Evolutionary conservation across 352 stramenopile species (phyloP).

Genomic region (Phytophthora ohioensis): DNA sequence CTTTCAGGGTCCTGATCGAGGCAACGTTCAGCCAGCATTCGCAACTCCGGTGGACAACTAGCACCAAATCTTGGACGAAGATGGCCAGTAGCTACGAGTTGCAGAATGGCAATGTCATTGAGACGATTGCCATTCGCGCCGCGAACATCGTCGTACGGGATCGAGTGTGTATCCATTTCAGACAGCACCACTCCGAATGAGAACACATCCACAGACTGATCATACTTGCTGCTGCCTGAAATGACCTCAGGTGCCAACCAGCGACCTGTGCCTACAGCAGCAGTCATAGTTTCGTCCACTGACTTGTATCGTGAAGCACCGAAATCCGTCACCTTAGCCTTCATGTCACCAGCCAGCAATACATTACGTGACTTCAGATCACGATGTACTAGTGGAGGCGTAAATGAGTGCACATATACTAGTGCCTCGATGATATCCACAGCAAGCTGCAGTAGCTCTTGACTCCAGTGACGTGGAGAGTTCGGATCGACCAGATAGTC

Average conservation of each 20-base stretch:
- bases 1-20: slow-evolving; percentile 40
- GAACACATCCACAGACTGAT: slow-evolving; percentile 62
- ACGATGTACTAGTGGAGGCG: slow-evolving; percentile 60
- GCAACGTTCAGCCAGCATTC: slow-evolving; percentile 42
- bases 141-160: slow-evolving; percentile 58
- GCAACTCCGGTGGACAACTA: slow-evolving; percentile 49
- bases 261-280: slow-evolving; percentile 50
- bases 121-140: slow-evolving; percentile 43
- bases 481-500: slow-evolving; percentile 45
- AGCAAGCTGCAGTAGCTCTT: slow-evolving; percentile 62
- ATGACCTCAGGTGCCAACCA: slow-evolving; percentile 75
- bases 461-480: slow-evolving; percentile 40
- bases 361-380: slow-evolving; percentile 75
- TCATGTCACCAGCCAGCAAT: slow-evolving; percentile 44
- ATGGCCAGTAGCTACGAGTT: slow-evolving; percentile 46
- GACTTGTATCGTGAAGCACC: slow-evolving; percentile 54
- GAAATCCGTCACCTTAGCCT: slow-evolving; percentile 76
- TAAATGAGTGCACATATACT: slow-evolving; percentile 70
- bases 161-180: slow-evolving; percentile 62
- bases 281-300: slow-evolving; percentile 60
- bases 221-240: slow-evolving; percentile 52
- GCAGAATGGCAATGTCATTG: slow-evolving; percentile 56
- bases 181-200: slow-evolving; percentile 65
- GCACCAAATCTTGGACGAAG: slow-evolving; percentile 44
- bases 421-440: slow-evolving; percentile 62